Conservation (phyloP, 208 protist genomes). For the Kentomonas sorsogonicus region DNA sequence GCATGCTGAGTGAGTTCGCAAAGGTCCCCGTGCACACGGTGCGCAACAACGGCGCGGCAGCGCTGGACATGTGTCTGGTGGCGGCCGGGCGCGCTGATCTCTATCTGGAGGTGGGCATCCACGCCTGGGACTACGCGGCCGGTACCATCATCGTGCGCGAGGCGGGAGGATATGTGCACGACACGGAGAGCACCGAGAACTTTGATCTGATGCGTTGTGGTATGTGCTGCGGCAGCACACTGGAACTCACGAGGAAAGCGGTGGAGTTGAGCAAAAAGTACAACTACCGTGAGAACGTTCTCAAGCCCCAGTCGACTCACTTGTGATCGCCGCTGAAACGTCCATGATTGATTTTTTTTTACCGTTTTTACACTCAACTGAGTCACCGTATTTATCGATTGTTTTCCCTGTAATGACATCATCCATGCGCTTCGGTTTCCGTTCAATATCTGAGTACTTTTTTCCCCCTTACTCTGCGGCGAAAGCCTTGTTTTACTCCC, state of each 20-base stretch:
- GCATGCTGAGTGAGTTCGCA: slow-evolving; percentile 56
- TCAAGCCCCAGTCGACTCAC: no score
- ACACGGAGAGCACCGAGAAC: slow-evolving; percentile 56
- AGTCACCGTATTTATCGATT: no score
- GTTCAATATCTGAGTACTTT: no score
- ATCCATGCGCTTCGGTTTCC: no score
- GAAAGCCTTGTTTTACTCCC: no score
- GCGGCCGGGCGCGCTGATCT: slow-evolving; percentile 66
- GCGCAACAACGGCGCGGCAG: slow-evolving; percentile 63
- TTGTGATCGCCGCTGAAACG: no score
- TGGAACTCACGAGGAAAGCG: slow-evolving; percentile 40
- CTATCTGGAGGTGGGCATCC: slow-evolving; percentile 72
- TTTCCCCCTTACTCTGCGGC: no score
- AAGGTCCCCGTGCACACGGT: slow-evolving; percentile 62
- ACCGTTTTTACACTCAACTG: no score
- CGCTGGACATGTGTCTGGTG: slow-evolving; percentile 86
- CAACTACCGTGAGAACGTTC: slow-evolving; percentile 37
- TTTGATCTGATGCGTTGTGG: slow-evolving; percentile 50
- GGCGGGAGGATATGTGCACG: slow-evolving; percentile 84
- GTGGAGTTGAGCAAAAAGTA: slow-evolving; percentile 59
- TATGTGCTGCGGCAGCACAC: slow-evolving; percentile 64
- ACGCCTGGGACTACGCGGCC: slow-evolving; percentile 76
- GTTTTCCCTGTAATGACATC: no score
- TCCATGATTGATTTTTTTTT: no score
- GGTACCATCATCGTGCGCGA: slow-evolving; percentile 80